A percentile compares a stretch with the other conserved stretches of the same genome.
These are phyloP conservation scores for Botrytis aclada DNA, from an alignment of 2,329 filamentous ascomycete genomes.

Conservation along the genomic window DNA sequence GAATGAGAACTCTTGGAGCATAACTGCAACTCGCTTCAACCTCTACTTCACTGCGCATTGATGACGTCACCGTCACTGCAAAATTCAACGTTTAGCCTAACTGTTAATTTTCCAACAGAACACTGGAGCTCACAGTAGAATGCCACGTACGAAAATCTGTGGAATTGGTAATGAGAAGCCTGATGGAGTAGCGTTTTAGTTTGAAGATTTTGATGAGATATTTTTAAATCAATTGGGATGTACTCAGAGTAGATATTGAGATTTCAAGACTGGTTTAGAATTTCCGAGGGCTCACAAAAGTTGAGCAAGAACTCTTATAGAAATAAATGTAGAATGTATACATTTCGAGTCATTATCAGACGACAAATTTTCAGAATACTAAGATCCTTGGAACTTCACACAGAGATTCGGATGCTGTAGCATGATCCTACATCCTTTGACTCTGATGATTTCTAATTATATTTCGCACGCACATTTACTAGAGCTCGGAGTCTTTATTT, in stretches of 20 bases:
- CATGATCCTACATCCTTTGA: too few species aligned
- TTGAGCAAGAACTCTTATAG: accelerated
- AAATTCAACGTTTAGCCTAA: neutral
- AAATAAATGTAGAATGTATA: neutral
- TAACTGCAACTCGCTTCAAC: neutral
- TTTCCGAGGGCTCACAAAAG: neutral
- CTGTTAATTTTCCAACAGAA: neutral
- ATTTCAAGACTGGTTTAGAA: neutral
- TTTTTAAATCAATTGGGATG: accelerated
- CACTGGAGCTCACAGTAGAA: neutral
- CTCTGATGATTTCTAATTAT: too few species aligned
- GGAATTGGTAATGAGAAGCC: neutral
- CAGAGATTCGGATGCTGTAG: accelerated
- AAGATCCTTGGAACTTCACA: neutral
- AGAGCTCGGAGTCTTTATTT: too few species aligned
- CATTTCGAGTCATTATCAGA: accelerated
- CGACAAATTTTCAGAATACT: neutral
- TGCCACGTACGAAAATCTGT: neutral
- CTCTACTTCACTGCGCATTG: neutral
- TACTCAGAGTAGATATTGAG: neutral
- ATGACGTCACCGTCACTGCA: neutral
- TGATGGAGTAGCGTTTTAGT: too few species aligned
- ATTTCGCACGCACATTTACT: too few species aligned
- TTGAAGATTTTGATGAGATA: neutral
- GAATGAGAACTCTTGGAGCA: neutral